A percentile compares a stretch with the other conserved stretches of the same genome.
These are phyloP conservation scores for Schwanniomyces sp. DNA, from an alignment of 805 yeast species.

Conservation along the genomic window DNA sequence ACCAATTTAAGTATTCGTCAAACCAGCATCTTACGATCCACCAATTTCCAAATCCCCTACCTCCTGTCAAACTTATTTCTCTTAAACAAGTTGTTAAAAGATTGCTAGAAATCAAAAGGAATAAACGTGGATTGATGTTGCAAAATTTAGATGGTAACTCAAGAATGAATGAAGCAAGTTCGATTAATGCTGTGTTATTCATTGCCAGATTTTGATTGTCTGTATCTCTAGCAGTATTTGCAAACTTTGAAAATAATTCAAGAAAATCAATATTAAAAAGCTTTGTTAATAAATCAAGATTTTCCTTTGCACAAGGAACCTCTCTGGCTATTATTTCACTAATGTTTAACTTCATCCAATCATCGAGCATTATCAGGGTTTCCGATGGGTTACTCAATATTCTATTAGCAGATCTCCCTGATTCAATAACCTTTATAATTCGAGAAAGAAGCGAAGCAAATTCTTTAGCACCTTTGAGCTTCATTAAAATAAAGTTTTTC, in stretches of 20 bases:
- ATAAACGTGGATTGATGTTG: slow-evolving; percentile 53
- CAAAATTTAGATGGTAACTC: slow-evolving; percentile 48
- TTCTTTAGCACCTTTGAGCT: slow-evolving; percentile 51
- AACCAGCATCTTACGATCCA: slow-evolving; percentile 76
- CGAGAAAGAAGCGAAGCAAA: slow-evolving; percentile 56
- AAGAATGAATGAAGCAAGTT: slow-evolving; percentile 29
- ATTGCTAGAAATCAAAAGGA: slow-evolving; percentile 52
- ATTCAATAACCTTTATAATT: slow-evolving; percentile 52
- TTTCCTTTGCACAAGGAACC: slow-evolving; percentile 46
- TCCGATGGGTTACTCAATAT: slow-evolving; percentile 46
- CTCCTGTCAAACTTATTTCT: slow-evolving; percentile 59
- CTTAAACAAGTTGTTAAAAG: slow-evolving; percentile 59
- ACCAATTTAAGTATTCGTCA: slow-evolving; percentile 69
- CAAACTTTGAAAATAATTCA: slow-evolving; percentile 18
- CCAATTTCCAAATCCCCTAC: slow-evolving; percentile 68
- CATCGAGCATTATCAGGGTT: slow-evolving; percentile 50
- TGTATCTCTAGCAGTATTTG: not conserved
- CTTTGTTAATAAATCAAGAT: slow-evolving; percentile 27
- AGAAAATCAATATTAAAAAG: slow-evolving; percentile 37
- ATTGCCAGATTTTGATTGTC: slow-evolving; percentile 4
- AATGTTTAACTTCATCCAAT: slow-evolving; percentile 58
- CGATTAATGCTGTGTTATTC: not conserved
- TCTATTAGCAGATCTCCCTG: slow-evolving; percentile 49
- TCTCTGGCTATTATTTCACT: slow-evolving; percentile 47
- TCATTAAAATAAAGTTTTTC: slow-evolving; percentile 47